Evolutionary conservation across 805 yeast species (phyloP).

Genomic region (Komagataella mondaviorum): DNA sequence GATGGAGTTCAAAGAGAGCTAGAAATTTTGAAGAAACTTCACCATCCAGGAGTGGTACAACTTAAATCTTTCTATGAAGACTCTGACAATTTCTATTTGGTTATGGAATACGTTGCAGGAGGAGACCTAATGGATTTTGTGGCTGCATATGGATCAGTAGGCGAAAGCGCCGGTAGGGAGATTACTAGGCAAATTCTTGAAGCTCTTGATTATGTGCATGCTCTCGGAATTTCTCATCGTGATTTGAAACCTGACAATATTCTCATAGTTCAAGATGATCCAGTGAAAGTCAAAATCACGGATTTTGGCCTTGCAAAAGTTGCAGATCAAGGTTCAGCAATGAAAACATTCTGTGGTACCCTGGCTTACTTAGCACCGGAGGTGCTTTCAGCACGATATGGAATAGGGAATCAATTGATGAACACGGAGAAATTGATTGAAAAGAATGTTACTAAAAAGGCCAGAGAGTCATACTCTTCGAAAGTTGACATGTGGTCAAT

Average conservation of each 20-base stretch:
- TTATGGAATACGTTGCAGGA: slow-evolving; percentile 93
- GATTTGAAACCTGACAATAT: slow-evolving; percentile 96
- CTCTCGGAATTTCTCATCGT: slow-evolving; percentile 85
- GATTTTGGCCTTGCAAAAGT: slow-evolving; percentile 95
- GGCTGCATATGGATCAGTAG: slow-evolving; percentile 82
- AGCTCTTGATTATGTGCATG: slow-evolving; percentile 82
- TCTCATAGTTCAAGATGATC: slow-evolving; percentile 79
- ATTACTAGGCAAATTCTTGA: slow-evolving; percentile 73
- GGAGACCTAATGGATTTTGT: slow-evolving; percentile 98
- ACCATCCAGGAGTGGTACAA: slow-evolving; percentile 78
- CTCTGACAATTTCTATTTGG: slow-evolving; percentile 63
- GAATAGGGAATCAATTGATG: slow-evolving; percentile 14
- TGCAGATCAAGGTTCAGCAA: slow-evolving; percentile 67
- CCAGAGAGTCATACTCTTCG: slow-evolving; percentile 45
- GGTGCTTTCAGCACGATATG: slow-evolving; percentile 48
- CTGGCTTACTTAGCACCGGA: slow-evolving; percentile 97
- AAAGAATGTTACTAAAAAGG: slow-evolving; percentile 2
- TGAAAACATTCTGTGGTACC: slow-evolving; percentile 97
- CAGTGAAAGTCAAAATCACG: slow-evolving; percentile 82
- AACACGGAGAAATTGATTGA: slow-evolving; percentile 4
- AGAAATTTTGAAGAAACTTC: slow-evolving; percentile 59
- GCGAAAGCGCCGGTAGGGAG: slow-evolving; percentile 82
- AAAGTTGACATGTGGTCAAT: slow-evolving; percentile 96
- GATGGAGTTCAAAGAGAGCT: slow-evolving; percentile 82
- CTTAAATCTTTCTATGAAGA: slow-evolving; percentile 83